Evolutionary conservation across 1,284 basidiomycete species (phyloP), one percentile per base, ranked within the genome.

Genomic region (Cryptococcus depauperatus): DNA sequence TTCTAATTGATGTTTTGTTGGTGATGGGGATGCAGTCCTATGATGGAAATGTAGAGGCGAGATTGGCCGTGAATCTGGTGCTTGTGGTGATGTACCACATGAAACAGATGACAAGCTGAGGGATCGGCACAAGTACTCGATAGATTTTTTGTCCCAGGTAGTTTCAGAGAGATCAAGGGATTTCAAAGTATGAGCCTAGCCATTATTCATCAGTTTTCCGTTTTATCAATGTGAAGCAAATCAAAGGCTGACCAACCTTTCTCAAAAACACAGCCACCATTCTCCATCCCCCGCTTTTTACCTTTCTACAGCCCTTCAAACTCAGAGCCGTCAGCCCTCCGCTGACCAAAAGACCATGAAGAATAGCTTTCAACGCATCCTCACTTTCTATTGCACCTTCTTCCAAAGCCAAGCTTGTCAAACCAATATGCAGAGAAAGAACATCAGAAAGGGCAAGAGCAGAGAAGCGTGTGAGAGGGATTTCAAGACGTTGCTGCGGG

Each of bases 161-260:
- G 87, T 96, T 51, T 89, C 87, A 1, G 89, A 92, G 21, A 98
- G 69, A 64, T 98, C 92, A 27, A 97, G 68, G 59, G 90, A 93
- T 50, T 78, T 81, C 10, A 97, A 70, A 39, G 73, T 79, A 55
- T 78, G 79, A 1, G 89, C 81, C 83, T 87, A 48, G 13, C 27
- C 18, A 33, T 25, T 26, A 43, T 30, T 16, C n/a, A 25, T 28
- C 8, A 8, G 30, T 30, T 21, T 44, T 7, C 5, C 10, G 9
- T 44, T 29, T 32, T 18, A 30, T n/a, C 29, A 30, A 30, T 30
- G 29, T 30, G n/a, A 30, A 30, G 29, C 29, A n/a, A 10, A 9
- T 22, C 22, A 23, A 29, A 4, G n/a, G 3, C 2, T 27, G 10
- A 68, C 73, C 49, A 57, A 82, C 84, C 73, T 85, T 81, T 18